Evolutionary conservation across 352 stramenopile genomes (phyloP), one percentile per base, ranked within the genome.

Genomic region (Globisporangium apiculatum): DNA sequence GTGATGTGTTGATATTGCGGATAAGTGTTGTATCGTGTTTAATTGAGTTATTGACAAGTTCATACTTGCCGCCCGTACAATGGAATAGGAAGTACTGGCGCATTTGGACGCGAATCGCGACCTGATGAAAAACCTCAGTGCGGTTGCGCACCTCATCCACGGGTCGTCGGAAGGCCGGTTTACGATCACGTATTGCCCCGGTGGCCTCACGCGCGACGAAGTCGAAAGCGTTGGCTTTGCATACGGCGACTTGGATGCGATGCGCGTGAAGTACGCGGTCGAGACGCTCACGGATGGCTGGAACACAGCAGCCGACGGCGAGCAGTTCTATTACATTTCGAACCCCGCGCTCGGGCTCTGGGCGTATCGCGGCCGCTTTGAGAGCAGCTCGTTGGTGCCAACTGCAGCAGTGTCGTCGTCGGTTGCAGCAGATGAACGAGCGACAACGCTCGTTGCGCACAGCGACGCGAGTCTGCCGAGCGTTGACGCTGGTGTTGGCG

Each of bases 141-240:
- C 94, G 5, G 94, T 89, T 4, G 95, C 95, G 15, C 97, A 99
- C 69, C 73, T 99, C 48, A 99, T 99, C 60, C 97, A 99, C 69
- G 97, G 96, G 1, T 98, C 88, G 41, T 97, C 93, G 0, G 97
- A 99, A 71, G 94, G 88, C n/a, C 87, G 97, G n/a, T 99, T 99
- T 71, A 82, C 71, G 35, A 90, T 99, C 62, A 98, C 87, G 6
- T 99, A 99, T 67, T 91, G 83, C 17, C 89, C 92, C 5, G 93
- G 89, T 17, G 79, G 95, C 55, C 73, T 99, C n/a, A 91, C 86
- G 0, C 75, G 83, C 52, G 86, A 97, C 36, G 95, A 99, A 55
- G 70, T 99, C 15, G 93, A 98, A 75, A 66, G 73, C 24, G 96
- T 98, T 15, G 96, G 94, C 8, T 98, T 98, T 67, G 64, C 80